These are phyloP conservation scores for Aspergillus luchuensis DNA, from an alignment of 2,329 filamentous ascomycete species.

Conservation along the genomic window DNA sequence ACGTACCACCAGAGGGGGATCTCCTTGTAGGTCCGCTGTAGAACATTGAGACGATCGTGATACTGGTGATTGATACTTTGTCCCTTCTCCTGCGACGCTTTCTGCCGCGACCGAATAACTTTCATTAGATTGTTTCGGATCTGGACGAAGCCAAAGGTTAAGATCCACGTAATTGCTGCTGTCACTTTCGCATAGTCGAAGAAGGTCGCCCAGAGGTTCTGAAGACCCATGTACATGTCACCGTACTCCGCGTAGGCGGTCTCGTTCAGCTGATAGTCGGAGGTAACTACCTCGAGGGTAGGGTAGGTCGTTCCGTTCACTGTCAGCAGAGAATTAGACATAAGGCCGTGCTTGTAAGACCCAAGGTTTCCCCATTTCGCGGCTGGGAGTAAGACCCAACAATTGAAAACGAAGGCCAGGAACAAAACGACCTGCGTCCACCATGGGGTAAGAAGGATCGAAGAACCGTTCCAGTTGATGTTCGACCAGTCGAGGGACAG, in stretches of 20 bases:
- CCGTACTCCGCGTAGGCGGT: conserved; percentile 52
- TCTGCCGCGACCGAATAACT: conserved; percentile 42
- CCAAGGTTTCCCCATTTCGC: conserved; percentile 61
- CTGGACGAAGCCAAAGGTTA: conserved; percentile 56
- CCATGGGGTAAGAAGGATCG: conserved; percentile 56
- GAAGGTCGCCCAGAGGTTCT: conserved; percentile 61
- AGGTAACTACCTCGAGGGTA: conserved; percentile 45
- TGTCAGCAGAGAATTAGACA: conserved; percentile 60
- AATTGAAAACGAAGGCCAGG: conserved; percentile 56
- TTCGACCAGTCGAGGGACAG: conserved; percentile 64
- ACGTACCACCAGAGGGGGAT: conserved; percentile 63
- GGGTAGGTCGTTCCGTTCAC: conserved; percentile 54
- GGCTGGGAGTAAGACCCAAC: conserved; percentile 61
- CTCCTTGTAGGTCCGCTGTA: conserved; percentile 60
- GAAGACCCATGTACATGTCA: conserved; percentile 59
- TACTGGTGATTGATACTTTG: conserved; percentile 58
- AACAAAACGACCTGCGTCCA: conserved; percentile 64
- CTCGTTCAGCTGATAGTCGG: conserved; percentile 52
- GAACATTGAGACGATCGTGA: conserved; percentile 60
- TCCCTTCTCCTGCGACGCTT: conserved; percentile 27
- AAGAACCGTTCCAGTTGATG: conserved; percentile 54
- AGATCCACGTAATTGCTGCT: conserved; percentile 62
- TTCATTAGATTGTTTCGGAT: conserved; percentile 51
- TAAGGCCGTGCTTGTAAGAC: conserved; percentile 55
- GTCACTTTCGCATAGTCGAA: conserved; percentile 63